Evolutionary conservation across 202 grass and related monocot species (phyloP), one percentile per base, ranked within the genome.

Genomic region (Dendrocalamus latiflorus): DNA sequence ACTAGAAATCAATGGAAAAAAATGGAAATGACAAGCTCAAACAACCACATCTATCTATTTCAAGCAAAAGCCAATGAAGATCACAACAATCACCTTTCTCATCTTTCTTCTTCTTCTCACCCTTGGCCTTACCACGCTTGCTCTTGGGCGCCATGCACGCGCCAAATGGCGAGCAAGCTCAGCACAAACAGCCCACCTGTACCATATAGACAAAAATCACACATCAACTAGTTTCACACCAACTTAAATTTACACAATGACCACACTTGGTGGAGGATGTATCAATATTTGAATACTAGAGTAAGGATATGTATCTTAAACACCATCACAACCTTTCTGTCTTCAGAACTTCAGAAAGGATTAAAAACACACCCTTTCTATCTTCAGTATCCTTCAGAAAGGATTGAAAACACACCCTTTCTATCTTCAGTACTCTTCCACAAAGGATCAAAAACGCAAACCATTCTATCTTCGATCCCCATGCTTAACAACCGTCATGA

Each of bases 61-160:
- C 36, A 69, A 50, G 49, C 13, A 78, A 68, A 42, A 53, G 74
- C 56, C 9, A 42, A 39, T 20, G 43, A 76, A 61, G 22, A 15
- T 71, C 13, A 15, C 25, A 61, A 15, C 36, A 68, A 59, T 47
- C 49, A 96, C 96, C 85, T 90, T 99, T 99, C 93, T 99, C 96
- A 70, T 99, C 91, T 80, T 92, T 99, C 89, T 99, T 99, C 89
- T 93, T 98, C 81, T 99, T 95, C 48, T 94, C 95, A 24, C 96
- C 93, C 68, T 99, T 99, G 63, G 81, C 68, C 87, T 96, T 99
- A 9, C 96, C 93, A 1, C 91, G 91, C 79, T 89, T 92, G 79
- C 93, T 90, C n/a, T n/a, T n/a, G n/a, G n/a, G n/a, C n/a, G n/a
- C n/a, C n/a, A n/a, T n/a, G n/a, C n/a, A n/a, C n/a, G n/a, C n/a